A percentile compares a stretch with the other conserved stretches of the same genome.
Conservation (phyloP, 257 asterid species). For the Scutellaria barbata region DNA sequence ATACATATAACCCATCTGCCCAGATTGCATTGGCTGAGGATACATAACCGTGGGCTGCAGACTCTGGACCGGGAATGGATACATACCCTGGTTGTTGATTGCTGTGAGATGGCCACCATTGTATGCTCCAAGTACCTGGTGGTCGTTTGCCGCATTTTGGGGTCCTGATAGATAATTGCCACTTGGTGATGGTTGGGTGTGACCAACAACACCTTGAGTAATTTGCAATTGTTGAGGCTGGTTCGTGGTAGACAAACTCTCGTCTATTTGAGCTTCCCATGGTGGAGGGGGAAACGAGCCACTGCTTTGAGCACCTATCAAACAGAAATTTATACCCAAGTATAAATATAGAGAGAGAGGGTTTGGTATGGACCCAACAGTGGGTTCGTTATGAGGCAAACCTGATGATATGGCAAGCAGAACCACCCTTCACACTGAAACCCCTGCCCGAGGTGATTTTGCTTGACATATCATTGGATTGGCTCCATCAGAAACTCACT, state of each 20-base stretch:
- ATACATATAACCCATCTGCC: conserved; percentile 81
- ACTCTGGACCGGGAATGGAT: conserved; percentile 44
- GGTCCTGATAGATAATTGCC: conserved; percentile 50
- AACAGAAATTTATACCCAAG: conserved; percentile 11
- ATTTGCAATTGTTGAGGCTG: conserved; percentile 59
- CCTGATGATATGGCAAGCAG: neutral
- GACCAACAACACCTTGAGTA: conserved; percentile 41
- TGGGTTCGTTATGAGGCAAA: neutral
- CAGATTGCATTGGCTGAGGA: conserved; percentile 70
- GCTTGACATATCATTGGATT: neutral
- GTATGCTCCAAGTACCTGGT: conserved; percentile 51
- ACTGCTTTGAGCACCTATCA: conserved; percentile 56
- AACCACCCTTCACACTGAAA: neutral
- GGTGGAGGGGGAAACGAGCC: conserved; percentile 87
- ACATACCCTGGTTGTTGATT: conserved; percentile 46
- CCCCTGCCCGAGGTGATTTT: neutral
- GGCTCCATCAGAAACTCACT: neutral
- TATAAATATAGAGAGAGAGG: too few species aligned
- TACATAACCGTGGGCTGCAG: conserved; percentile 50
- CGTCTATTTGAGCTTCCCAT: conserved; percentile 82
- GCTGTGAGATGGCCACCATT: conserved; percentile 45
- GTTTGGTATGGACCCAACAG: neutral
- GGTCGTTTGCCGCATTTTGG: conserved; percentile 42
- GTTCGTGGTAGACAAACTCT: conserved; percentile 41
- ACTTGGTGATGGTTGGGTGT: conserved; percentile 48